Evolutionary conservation across 2,329 filamentous ascomycete species (phyloP).

Genomic region (Helotiales sp.): DNA sequence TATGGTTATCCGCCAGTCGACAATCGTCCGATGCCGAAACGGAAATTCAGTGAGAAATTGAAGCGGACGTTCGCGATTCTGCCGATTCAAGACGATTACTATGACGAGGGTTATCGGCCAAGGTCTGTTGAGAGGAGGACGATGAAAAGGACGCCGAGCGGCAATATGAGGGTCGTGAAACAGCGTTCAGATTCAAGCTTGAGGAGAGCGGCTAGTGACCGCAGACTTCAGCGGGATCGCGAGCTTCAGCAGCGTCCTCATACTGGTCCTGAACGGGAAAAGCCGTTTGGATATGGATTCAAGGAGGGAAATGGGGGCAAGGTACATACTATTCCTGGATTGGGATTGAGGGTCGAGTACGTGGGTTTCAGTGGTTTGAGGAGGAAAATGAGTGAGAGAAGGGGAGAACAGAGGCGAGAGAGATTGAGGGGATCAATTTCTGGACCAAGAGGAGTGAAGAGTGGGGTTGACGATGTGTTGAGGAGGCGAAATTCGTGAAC

Average conservation of each 20-base stretch:
- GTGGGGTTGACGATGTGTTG: conserved; percentile 34
- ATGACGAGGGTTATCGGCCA: conserved; percentile 37
- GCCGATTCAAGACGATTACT: conserved; percentile 47
- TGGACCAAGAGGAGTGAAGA: conserved; percentile 45
- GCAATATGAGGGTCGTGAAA: conserved; percentile 58
- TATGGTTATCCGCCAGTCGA: conserved; percentile 47
- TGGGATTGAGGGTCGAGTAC: conserved; percentile 49
- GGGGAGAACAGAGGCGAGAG: conserved; percentile 57
- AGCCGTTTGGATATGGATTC: conserved; percentile 31
- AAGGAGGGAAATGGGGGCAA: conserved; percentile 32
- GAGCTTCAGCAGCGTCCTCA: background rate
- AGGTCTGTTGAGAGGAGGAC: conserved; percentile 53
- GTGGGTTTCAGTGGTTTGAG: conserved; percentile 51
- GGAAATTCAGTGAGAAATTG: conserved; percentile 46
- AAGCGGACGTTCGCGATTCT: conserved; percentile 61
- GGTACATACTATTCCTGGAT: conserved; percentile 31
- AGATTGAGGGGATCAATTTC: conserved; percentile 62
- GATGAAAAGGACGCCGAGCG: conserved; percentile 58
- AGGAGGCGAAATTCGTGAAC: background rate
- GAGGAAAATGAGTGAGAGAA: conserved; percentile 56
- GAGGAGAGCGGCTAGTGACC: conserved; percentile 19
- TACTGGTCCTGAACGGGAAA: conserved; percentile 15
- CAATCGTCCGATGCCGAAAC: conserved; percentile 45
- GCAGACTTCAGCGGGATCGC: conserved; percentile 14
- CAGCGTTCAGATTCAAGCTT: conserved; percentile 46